Evolutionary conservation across 352 stramenopile species (phyloP), one percentile per base, ranked within the genome.

Genomic region (Sclerospora graminicola): DNA sequence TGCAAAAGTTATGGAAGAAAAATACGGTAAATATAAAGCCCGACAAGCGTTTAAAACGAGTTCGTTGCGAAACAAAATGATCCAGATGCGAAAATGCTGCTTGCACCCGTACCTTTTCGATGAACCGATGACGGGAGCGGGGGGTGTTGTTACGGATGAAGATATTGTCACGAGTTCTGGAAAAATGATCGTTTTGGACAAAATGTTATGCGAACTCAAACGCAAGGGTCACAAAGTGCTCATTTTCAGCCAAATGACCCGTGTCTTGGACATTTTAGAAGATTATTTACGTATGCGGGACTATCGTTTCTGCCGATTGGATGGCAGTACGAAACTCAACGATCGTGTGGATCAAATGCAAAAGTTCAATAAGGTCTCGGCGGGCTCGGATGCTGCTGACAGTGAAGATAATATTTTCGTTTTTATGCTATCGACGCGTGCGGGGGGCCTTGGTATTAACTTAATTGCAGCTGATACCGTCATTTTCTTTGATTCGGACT

Each of bases 111-210:
- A 91, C 50, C 63, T 97, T 24, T 91, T 97, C 30, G 81, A 94
- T 45, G 78, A 90, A 38, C 70, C 75, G 7, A 67, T 71, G 23
- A 66, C 81, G 21, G 64, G 57, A 10, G 68, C 39, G 10, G 78
- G 78, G 20, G 46, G 71, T 3, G 45, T 84, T 30, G 28, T 66
- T 19, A 87, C 69, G 21, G 91, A 74, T 94, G 84, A 97, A 31
- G 66, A 72, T 8, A 63, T 99, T 4, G 82, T 98, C 4, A 66
- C 90, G 41, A 66, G 79, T 15, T 97, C 91, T 10, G 97, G 96
- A 18, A 99, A 99, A 66, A 76, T 99, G 34, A 69, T 97, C n/a
- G 68, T 99, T 9, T 64, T 99, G 19, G 97, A 99, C 59, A 97
- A 97, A 48, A 90, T 99, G 53, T 82, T 99, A 3, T 73, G 76